Percentiles rank a stretch among this genome's conserved stretches.
Evolutionary conservation across 495 filamentous ascomycete species (phyloP).

Genomic region (Daldinia decipiens): DNA sequence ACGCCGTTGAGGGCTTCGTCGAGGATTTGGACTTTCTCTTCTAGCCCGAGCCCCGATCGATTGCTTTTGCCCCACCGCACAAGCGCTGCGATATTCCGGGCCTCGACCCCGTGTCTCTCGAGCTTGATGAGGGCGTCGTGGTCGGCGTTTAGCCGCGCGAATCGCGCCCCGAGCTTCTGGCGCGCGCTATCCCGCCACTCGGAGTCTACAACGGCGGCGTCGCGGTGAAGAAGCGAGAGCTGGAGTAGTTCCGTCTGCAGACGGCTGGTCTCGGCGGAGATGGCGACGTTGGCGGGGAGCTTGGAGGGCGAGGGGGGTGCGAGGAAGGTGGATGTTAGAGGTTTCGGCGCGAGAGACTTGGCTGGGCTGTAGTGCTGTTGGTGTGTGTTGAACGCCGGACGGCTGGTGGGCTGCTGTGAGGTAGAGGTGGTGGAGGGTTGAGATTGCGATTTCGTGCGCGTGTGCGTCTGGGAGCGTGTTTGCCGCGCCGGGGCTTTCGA

Average conservation of each 20-base stretch:
- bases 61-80: conserved; percentile 47
- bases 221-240: conserved; percentile 72
- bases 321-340: conserved; percentile 63
- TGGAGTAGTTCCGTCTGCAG: conserved; percentile 79
- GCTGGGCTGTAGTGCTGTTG: conserved; percentile 77
- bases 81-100: conserved; percentile 52
- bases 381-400: conserved; percentile 70
- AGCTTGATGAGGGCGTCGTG: conserved; percentile 46
- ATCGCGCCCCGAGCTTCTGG: conserved; percentile 52
- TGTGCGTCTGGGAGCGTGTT: conserved; percentile 34
- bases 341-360: conserved; percentile 66
- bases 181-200: conserved; percentile 63
- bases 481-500: conserved; percentile 19
- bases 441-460: conserved; percentile 19
- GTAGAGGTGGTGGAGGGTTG: conserved; percentile 18
- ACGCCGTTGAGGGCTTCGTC: conserved; percentile 61
- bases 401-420: conserved; percentile 42
- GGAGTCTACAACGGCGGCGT: conserved; percentile 44
- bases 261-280: conserved; percentile 68
- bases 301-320: conserved; percentile 63
- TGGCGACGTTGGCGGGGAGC: conserved; percentile 61
- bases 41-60: conserved; percentile 49
- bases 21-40: conserved; percentile 62
- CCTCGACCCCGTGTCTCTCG: conserved; percentile 51
- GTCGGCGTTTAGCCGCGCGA: conserved; percentile 49